Evolutionary conservation across 2,329 filamentous ascomycete genomes (phyloP).

Genomic region (Clarireedia monteithiana): DNA sequence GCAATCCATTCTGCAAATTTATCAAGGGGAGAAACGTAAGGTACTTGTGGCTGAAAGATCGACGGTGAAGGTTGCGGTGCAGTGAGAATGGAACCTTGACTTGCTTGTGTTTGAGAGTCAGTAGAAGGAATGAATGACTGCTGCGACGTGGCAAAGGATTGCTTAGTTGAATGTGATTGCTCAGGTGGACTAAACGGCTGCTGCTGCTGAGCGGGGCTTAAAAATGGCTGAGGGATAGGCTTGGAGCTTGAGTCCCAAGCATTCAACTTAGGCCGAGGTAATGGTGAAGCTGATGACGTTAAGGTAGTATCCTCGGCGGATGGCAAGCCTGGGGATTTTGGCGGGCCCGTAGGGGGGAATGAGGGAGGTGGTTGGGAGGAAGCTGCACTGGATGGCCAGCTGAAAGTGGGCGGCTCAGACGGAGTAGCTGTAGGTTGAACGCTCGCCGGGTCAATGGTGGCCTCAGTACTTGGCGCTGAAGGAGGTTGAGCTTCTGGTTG

Average conservation of each 20-base stretch:
- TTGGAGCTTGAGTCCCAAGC: not conserved
- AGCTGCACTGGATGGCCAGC: not conserved
- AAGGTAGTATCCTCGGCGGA: not conserved
- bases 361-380: not conserved
- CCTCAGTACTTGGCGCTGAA: not conserved
- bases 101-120: not conserved
- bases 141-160: too few relatives aligned
- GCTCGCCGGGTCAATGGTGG: not conserved
- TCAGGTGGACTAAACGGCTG: too few relatives aligned
- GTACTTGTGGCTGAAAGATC: not conserved
- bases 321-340: not conserved
- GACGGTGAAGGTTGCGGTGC: not conserved
- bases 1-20: constrained; percentile 23
- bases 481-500: not conserved
- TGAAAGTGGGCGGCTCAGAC: not conserved
- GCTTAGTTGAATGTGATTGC: too few relatives aligned
- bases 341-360: not conserved
- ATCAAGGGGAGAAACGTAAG: not conserved
- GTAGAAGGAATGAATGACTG: not conserved
- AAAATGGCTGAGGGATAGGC: not conserved
- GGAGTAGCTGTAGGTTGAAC: not conserved
- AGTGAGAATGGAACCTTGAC: not conserved
- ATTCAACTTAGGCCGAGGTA: not conserved
- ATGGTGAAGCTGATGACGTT: not conserved
- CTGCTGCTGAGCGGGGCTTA: not conserved